Base-by-base conservation (phyloP, 1,284 basidiomycete species). In the Volvariella volvacea region DNA sequence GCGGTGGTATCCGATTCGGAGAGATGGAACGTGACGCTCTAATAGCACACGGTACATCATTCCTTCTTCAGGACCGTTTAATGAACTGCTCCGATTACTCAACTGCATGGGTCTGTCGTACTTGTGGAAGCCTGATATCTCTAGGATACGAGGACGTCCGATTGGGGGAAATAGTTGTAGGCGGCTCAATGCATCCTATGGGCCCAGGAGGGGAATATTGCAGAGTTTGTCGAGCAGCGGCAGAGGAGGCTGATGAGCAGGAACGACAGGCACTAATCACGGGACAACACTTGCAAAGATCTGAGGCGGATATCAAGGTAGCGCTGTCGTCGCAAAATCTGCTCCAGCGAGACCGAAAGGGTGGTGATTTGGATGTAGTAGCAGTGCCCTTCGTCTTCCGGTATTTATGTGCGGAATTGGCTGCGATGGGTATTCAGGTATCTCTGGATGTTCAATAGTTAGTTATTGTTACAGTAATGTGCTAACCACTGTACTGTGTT, bases 11-110 rank as follows among this genome's bases (percentile, higher is more conserved):
- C 58, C 94, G 96, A 51, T 99, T 99, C 65, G 96, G 96, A 56
- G 96, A 99, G 70, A 99, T 99, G 96, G 96, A 99, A 67, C 89
- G 96, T 47, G 96, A 99, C 61, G 95, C 96, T 12, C 76, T 99
- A 42, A 91, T 99, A 55, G 96, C 96, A 2, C 96, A 99, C 67
- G 96, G 96, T 34, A 97, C 96, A 3, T 92, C 92, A 4, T 99
- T 96, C 83, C 76, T 99, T 38, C 78, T 99, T 19, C 95, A 99
- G 73, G 96, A 99, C 65, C 79, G 96, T 44, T 70, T 99, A 60
- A 99, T 99, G 95, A 99, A 99, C 68, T 99, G 96, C 63, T 99
- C 95, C 33, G 96, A 99, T 67, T 99, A 99, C 66, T 96, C 93
- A 28, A 98, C 94, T 0, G 89, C 93, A 2, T 98, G 94, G 92